Conservation (phyloP, 129 eudicot species). For the Kitagawia praeruptora region DNA sequence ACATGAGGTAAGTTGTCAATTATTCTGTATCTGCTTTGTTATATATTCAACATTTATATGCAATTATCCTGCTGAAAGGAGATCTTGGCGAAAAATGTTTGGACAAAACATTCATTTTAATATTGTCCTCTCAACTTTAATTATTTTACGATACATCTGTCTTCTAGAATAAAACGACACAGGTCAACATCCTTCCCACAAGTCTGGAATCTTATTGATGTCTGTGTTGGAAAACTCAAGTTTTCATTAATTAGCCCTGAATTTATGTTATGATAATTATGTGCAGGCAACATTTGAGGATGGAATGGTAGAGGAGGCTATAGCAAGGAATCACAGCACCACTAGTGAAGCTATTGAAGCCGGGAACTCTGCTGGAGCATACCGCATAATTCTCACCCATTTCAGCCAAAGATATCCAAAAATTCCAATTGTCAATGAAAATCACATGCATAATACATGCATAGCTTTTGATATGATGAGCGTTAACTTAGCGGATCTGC, state of each 20-base stretch:
- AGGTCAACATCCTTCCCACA: background rate
- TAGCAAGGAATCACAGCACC: slow-evolving; percentile 85
- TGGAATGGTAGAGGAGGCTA: slow-evolving; percentile 67
- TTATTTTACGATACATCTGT: background rate
- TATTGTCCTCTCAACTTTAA: background rate
- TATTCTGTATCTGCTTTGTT: background rate
- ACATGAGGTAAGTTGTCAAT: slow-evolving; percentile 66
- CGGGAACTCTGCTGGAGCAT: slow-evolving; percentile 70
- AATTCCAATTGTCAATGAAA: slow-evolving; percentile 71
- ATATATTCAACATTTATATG: background rate
- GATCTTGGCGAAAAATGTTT: background rate
- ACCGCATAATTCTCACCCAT: slow-evolving; percentile 77
- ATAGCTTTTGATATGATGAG: slow-evolving; percentile 96
- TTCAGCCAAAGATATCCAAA: slow-evolving; percentile 96
- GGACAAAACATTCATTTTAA: background rate
- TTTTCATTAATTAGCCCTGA: background rate
- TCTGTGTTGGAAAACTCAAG: background rate
- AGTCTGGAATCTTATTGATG: background rate
- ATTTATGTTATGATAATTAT: background rate
- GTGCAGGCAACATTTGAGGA: slow-evolving; percentile 97
- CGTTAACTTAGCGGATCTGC: slow-evolving; percentile 76
- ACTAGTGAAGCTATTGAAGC: slow-evolving; percentile 69
- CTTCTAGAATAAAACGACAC: background rate
- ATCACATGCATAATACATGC: slow-evolving; percentile 73
- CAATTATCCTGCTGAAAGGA: background rate